A percentile compares a stretch with the other conserved stretches of the same genome.
phyloP scores from a whole-genome alignment of 75 land plant genomes.

The Azolla pinnata region DNA sequence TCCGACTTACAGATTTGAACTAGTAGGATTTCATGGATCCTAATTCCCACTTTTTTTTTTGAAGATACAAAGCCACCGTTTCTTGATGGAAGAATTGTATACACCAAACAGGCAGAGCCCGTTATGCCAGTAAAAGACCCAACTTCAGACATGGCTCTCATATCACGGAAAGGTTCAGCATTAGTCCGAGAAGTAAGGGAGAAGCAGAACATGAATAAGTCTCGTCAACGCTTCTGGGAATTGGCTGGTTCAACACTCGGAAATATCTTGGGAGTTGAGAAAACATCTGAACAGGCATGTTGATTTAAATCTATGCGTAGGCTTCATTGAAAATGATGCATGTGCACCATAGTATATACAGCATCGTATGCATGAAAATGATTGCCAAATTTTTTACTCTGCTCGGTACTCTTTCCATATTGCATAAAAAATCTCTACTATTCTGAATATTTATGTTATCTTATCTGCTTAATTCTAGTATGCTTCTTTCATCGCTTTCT shows the following conservation, averaged over 20 bases:
- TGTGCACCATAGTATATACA: too few species aligned
- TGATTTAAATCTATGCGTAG: too few species aligned
- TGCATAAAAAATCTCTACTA: too few species aligned
- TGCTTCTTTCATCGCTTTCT: too few species aligned
- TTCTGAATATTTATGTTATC: too few species aligned
- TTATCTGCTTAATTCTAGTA: too few species aligned
- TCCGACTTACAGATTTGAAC: not conserved
- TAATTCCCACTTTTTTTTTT: conserved; percentile 6
- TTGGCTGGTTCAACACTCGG: conserved; percentile 94
- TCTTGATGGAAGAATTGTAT: conserved; percentile 86
- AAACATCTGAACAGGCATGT: conserved; percentile 80
- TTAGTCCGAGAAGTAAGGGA: conserved; percentile 84
- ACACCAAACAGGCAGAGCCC: conserved; percentile 92
- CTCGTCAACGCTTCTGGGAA: conserved; percentile 96
- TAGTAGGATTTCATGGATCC: not conserved
- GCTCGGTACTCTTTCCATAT: too few species aligned
- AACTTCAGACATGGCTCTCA: conserved; percentile 96
- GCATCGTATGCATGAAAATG: too few species aligned
- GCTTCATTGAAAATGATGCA: too few species aligned
- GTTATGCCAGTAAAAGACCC: conserved; percentile 94
- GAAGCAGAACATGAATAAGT: conserved; percentile 82
- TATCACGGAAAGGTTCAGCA: conserved; percentile 84
- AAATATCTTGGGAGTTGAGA: conserved; percentile 88
- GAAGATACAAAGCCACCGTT: conserved; percentile 97
- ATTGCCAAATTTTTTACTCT: too few species aligned